phyloP scores from a whole-genome alignment of 192 early-diverging fungal genomes.

The Mortierella hygrophila region DNA sequence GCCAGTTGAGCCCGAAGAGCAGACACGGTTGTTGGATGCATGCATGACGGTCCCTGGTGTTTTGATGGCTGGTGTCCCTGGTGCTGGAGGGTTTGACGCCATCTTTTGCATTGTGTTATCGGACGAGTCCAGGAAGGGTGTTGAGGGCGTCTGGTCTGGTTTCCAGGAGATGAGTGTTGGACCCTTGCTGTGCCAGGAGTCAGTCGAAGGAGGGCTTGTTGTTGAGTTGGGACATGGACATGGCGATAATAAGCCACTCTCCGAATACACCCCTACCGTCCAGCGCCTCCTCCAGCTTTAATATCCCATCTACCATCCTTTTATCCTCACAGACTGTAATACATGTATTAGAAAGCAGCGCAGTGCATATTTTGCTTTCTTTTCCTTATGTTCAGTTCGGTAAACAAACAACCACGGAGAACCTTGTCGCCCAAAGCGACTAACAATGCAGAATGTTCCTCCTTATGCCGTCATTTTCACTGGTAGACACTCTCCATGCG shows the following conservation, averaged over 20 bases:
- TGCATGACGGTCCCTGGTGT: slow-evolving; percentile 86
- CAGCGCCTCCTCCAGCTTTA: slow-evolving; percentile 13
- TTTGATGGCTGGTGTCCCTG: slow-evolving; percentile 94
- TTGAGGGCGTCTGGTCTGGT: slow-evolving; percentile 71
- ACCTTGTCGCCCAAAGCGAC: slow-evolving; percentile 28
- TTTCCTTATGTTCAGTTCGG: background rate
- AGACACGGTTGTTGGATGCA: slow-evolving; percentile 89
- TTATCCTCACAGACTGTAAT: background rate
- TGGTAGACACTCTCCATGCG: background rate
- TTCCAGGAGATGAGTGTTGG: slow-evolving; percentile 87
- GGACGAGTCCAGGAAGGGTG: slow-evolving; percentile 58
- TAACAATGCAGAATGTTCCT: slow-evolving; percentile 1
- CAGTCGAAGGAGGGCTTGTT: slow-evolving; percentile 66
- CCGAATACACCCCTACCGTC: background rate
- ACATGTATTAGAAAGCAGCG: background rate
- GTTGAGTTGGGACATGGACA: slow-evolving; percentile 45
- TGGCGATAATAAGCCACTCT: background rate
- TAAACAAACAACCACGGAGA: background rate
- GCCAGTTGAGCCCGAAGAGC: slow-evolving; percentile 91
- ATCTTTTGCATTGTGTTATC: slow-evolving; percentile 90
- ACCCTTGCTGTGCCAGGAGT: slow-evolving; percentile 82
- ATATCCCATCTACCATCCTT: background rate
- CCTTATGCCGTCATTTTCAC: background rate
- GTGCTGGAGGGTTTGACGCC: slow-evolving; percentile 98
- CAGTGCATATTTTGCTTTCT: background rate